phyloP scores from a whole-genome alignment of 208 protist species.

The Crithidia acanthocephali region DNA sequence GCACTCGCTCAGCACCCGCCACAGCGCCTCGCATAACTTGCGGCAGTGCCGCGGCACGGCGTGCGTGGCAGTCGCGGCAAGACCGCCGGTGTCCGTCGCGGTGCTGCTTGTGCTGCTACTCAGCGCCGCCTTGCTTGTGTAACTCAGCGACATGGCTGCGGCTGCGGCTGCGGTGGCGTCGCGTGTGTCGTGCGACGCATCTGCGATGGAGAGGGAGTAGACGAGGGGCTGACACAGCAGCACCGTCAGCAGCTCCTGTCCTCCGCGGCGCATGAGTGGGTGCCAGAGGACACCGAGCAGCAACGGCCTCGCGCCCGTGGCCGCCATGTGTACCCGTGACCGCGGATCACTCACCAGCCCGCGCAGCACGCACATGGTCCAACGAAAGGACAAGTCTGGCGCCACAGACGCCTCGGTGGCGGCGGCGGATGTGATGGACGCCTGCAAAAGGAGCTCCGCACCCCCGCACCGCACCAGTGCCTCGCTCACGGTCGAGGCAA shows the following conservation, averaged over 20 bases:
- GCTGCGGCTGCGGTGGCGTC: background rate
- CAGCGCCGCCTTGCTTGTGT: background rate
- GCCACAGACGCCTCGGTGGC: background rate
- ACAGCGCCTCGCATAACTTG: slow-evolving; percentile 26
- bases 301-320: slow-evolving; percentile 14
- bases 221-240: slow-evolving; percentile 31
- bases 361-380: slow-evolving; percentile 20
- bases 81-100: background rate
- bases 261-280: slow-evolving; percentile 23
- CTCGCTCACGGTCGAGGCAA: slow-evolving; percentile 16
- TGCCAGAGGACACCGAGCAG: slow-evolving; percentile 32
- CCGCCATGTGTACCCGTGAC: slow-evolving; percentile 30
- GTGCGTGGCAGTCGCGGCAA: background rate
- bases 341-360: slow-evolving; percentile 12
- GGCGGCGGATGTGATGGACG: slow-evolving; percentile 14
- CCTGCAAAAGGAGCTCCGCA: slow-evolving; percentile 22
- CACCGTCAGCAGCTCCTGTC: slow-evolving; percentile 22
- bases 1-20: slow-evolving; percentile 26
- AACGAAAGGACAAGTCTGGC: slow-evolving; percentile 16
- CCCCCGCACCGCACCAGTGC: slow-evolving; percentile 26
- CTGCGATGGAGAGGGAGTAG: background rate
- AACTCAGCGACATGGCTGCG: background rate
- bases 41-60: slow-evolving; percentile 29
- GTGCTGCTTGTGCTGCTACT: slow-evolving; percentile 1
- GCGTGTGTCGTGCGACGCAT: background rate